Conservation (phyloP, 139 green algal species). For the Bryopsis sp. region DNA sequence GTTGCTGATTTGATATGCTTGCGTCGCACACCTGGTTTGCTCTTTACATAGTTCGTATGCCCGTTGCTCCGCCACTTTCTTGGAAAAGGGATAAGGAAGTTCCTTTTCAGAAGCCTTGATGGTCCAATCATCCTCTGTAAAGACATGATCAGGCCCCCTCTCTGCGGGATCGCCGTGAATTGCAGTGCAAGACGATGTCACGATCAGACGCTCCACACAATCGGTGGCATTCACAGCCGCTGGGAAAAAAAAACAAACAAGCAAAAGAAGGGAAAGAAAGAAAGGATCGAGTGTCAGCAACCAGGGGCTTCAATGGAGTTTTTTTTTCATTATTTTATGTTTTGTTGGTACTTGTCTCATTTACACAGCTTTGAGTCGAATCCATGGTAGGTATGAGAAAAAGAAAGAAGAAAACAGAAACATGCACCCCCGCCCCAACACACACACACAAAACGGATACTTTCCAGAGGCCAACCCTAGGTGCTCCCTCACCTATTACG, state of each 20-base stretch:
- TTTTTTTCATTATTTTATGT: too few relatives aligned
- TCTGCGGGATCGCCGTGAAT: constrained; percentile 28
- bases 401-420: too few relatives aligned
- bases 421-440: constrained; percentile 2
- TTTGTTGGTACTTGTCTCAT: too few relatives aligned
- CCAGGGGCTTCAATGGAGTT: too few relatives aligned
- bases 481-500: constrained; percentile 38
- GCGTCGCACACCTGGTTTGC: too few relatives aligned
- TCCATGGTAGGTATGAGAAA: too few relatives aligned
- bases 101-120: not conserved
- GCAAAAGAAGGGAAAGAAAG: too few relatives aligned
- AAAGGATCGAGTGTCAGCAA: too few relatives aligned
- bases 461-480: too few relatives aligned
- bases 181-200: constrained; percentile 42
- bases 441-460: not conserved
- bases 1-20: too few relatives aligned
- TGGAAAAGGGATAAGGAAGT: constrained; percentile 10
- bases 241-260: too few relatives aligned
- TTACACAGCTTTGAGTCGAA: too few relatives aligned
- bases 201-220: constrained; percentile 41
- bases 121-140: constrained; percentile 42
- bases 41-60: constrained; percentile 23
- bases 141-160: constrained; percentile 24
- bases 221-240: constrained; percentile 26
- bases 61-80: constrained; percentile 23